Evolutionary conservation across 768 basidiomycete genomes (phyloP), one percentile per base, ranked within the genome.

Genomic region (Lentinula guzmanii): DNA sequence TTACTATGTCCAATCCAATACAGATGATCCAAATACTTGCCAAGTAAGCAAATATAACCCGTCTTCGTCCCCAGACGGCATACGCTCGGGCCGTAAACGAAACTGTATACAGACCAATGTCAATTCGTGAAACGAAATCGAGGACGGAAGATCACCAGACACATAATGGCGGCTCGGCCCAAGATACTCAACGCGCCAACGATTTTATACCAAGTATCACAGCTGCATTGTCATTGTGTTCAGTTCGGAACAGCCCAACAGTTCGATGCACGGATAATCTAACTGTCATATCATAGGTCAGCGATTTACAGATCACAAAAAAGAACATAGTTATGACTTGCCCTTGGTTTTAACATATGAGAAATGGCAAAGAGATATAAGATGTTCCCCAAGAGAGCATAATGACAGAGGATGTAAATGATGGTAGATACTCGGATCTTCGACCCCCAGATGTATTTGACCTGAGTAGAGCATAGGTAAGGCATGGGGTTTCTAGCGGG

Each of bases 391-490:
- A 68, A 52, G 8, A 72, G 60, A 5, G 66, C 71, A 60, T 72
- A 71, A 39, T 71, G 70, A 55, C 70, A 67, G 33, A 66, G 64
- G 16, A 70, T 61, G 48, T 72, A 71, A 3, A 71, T 60, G 13
- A 70, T 3, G 6, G 69, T 71, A 2, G 65, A 68, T 3, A 65
- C 10, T n/a, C 62, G 62, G 52, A 70, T 62, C 63, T 54, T 67
- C 16, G 45, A 46, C 1, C 61, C 60, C 72, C 72, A 73, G 24
- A 73, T 66, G 31, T 68, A 63, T n/a, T 52, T 60, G 31, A 72
- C 64, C 46, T 50, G 9, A 8, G 4, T 21, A 35, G 5, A 1
- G 13, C 57, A 46, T 43, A 31, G 18, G 4, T 10, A 37, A 54
- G 39, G 57, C 3, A n/a, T 3, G 15, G 3, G 15, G 3, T 9